Percentiles rank a stretch among this genome's conserved stretches.
Evolutionary conservation across 345 rosid species (phyloP).

Genomic region (Leavenworthia alabamica): DNA sequence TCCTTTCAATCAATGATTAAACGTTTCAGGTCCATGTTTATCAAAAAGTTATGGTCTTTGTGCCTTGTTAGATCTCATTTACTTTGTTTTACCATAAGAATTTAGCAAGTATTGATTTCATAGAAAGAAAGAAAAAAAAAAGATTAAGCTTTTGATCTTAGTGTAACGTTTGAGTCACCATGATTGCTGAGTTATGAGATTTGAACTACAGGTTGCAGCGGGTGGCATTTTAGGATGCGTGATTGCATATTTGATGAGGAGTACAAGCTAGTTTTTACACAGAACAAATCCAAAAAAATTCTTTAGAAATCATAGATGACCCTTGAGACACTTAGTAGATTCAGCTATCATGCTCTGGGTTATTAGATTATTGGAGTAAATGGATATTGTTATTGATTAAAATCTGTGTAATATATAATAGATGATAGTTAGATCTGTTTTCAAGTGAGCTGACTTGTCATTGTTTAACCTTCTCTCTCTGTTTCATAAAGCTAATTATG

Average conservation of each 20-base stretch:
- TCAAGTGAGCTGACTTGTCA: background rate
- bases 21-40: background rate
- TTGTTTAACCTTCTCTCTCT: background rate
- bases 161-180: background rate
- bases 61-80: too few species aligned
- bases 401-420: slow-evolving; percentile 25
- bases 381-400: background rate
- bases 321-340: background rate
- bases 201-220: slow-evolving; percentile 63
- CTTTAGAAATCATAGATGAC: slow-evolving; percentile 10
- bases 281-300: background rate
- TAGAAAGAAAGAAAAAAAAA: too few species aligned
- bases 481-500: background rate
- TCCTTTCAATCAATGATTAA: background rate
- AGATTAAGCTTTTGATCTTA: background rate
- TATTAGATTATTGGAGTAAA: slow-evolving; percentile 15
- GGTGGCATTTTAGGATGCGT: slow-evolving; percentile 73
- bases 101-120: background rate
- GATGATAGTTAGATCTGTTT: slow-evolving; percentile 10
- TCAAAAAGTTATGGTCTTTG: background rate
- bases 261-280: slow-evolving; percentile 33
- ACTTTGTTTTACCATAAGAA: background rate
- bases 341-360: slow-evolving; percentile 3
- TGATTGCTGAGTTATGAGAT: background rate
- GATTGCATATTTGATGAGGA: slow-evolving; percentile 71